Percentiles rank a stretch among this genome's conserved stretches.
Conservation (phyloP, 75 land plant species). For the Cunninghamia lanceolata region DNA sequence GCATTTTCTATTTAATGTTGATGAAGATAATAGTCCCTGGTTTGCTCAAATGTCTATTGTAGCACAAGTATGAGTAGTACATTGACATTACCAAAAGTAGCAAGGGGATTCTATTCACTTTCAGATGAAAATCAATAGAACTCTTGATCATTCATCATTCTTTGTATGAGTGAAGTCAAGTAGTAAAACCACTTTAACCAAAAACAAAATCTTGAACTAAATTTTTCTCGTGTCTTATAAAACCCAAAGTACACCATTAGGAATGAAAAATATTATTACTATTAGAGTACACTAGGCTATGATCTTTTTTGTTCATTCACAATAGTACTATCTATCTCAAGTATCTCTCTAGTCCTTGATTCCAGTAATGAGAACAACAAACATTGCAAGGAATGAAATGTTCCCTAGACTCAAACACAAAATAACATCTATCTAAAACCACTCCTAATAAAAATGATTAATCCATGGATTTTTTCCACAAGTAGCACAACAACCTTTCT, state of each 20-base stretch:
- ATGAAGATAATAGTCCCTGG: no score
- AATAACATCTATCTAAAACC: constrained; percentile 78
- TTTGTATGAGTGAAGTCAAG: constrained; percentile 83
- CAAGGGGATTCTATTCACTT: no score
- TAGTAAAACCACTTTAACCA: constrained; percentile 86
- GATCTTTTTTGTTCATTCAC: constrained; percentile 91
- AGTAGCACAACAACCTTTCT: constrained; percentile 73
- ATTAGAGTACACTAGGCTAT: constrained; percentile 67
- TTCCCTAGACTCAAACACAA: constrained; percentile 92
- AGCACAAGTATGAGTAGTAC: no score
- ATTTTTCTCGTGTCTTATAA: constrained; percentile 71
- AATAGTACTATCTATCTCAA: constrained; percentile 93
- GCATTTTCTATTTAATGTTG: no score
- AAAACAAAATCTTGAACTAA: constrained; percentile 93
- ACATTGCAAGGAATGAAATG: constrained; percentile 70
- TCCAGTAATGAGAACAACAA: constrained; percentile 91
- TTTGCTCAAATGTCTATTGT: no score
- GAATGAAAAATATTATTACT: constrained; percentile 92
- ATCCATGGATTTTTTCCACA: constrained; percentile 87
- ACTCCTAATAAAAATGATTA: constrained; percentile 60
- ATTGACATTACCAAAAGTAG: no score
- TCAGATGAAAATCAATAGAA: no score
- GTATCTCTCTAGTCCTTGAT: constrained; percentile 91
- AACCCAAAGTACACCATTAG: constrained; percentile 65
- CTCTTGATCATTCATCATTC: constrained; percentile 93